phyloP scores from a whole-genome alignment of 345 rosid genomes.

The Gossypium stocksii region DNA sequence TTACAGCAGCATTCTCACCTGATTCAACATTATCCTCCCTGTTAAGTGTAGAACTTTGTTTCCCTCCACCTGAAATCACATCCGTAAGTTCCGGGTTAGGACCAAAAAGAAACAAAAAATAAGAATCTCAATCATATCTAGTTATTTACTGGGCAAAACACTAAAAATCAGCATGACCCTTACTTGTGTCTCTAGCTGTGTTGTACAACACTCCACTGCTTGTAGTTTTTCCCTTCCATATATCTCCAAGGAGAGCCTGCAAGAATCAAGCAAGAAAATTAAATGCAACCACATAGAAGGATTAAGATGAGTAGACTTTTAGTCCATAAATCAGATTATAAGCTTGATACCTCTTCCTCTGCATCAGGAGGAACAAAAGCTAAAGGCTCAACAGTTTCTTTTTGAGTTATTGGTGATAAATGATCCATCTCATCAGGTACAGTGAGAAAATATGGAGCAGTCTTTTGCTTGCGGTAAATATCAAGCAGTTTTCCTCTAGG shows the following conservation, averaged over 20 bases:
- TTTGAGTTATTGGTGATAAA: slow-evolving; percentile 39
- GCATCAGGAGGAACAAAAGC: slow-evolving; percentile 72
- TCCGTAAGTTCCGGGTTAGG: slow-evolving; percentile 14
- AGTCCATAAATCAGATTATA: not conserved
- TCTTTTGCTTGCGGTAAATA: slow-evolving; percentile 51
- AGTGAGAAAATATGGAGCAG: slow-evolving; percentile 29
- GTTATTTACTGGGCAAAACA: slow-evolving; percentile 9
- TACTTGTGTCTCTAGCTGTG: slow-evolving; percentile 37
- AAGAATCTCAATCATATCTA: not conserved
- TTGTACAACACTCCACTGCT: slow-evolving; percentile 47
- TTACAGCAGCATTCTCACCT: slow-evolving; percentile 23
- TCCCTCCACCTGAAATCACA: slow-evolving; percentile 31
- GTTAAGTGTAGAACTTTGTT: slow-evolving; percentile 21
- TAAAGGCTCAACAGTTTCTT: slow-evolving; percentile 42
- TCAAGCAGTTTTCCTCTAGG: slow-evolving; percentile 85
- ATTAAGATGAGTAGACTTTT: not conserved
- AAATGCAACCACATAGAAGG: not conserved
- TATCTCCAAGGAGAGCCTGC: slow-evolving; percentile 52
- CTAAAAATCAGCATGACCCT: slow-evolving; percentile 31
- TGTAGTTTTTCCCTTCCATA: slow-evolving; percentile 65
- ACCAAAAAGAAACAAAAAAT: not conserved
- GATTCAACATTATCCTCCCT: slow-evolving; percentile 28
- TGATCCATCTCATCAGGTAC: slow-evolving; percentile 57
- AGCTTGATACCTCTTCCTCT: slow-evolving; percentile 60
- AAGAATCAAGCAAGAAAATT: slow-evolving; percentile 12